These are phyloP conservation scores for Sporothrix phasma DNA, from an alignment of 2,329 filamentous ascomycete species.

Conservation along the genomic window DNA sequence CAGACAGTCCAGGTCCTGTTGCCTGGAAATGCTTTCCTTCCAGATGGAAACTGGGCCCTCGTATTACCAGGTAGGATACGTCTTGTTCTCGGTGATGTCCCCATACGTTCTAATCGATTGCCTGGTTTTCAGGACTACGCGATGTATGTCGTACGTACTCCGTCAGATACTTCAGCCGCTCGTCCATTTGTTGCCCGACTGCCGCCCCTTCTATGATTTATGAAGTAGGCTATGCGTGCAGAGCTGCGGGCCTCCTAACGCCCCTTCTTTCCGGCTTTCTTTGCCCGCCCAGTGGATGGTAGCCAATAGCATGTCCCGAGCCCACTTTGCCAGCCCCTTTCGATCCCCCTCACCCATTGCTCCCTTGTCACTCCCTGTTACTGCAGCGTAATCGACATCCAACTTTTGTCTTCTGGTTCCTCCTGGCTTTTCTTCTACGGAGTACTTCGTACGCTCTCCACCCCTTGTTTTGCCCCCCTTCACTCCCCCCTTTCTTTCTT, in stretches of 20 bases:
- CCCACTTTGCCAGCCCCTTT: conserved; percentile 5
- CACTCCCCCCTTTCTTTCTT: neutral
- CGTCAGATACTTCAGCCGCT: too few relatives aligned
- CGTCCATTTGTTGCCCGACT: neutral
- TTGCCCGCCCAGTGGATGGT: neutral
- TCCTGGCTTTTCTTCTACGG: neutral
- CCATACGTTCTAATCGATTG: too few relatives aligned
- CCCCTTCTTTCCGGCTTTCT: neutral
- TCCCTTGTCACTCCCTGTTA: conserved; percentile 5
- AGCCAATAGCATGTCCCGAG: neutral
- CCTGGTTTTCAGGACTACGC: too few relatives aligned
- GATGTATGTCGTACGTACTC: too few relatives aligned
- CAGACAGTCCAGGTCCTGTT: too few relatives aligned
- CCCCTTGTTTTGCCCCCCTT: neutral
- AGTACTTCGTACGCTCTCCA: neutral
- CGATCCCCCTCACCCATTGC: neutral
- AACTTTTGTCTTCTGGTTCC: conserved; percentile 1
- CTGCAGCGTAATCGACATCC: conserved; percentile 5
- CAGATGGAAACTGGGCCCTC: too few relatives aligned
- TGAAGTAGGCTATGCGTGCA: neutral
- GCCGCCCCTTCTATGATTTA: neutral
- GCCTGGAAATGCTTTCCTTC: too few relatives aligned
- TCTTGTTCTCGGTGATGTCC: too few relatives aligned
- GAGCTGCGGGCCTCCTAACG: neutral
- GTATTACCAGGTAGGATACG: too few relatives aligned